These are phyloP conservation scores for Chlorokybus atmophyticus DNA, from an alignment of 139 green algal genomes.

Conservation along the genomic window DNA sequence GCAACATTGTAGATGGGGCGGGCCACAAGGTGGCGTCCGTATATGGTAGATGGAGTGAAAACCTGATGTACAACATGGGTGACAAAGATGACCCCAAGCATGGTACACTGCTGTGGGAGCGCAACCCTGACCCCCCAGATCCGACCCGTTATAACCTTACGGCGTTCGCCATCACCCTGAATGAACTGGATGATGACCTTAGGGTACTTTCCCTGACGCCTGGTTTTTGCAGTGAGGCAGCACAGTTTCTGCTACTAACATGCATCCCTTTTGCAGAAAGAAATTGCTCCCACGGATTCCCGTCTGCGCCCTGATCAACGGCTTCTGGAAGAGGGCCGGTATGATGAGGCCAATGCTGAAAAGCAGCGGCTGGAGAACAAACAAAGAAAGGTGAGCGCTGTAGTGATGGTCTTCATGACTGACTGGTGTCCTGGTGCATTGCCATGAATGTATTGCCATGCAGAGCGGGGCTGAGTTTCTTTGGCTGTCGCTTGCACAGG, in stretches of 20 bases:
- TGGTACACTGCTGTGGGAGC: conserved; percentile 36
- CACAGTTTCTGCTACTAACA: no score
- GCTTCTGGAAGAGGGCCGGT: conserved; percentile 22
- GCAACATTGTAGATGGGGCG: conserved; percentile 14
- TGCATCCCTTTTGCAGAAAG: no score
- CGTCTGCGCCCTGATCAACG: conserved; percentile 32
- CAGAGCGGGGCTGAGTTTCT: background rate
- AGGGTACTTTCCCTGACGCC: conserved; percentile 18
- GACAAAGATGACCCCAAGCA: conserved; percentile 7
- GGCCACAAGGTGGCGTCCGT: conserved; percentile 29
- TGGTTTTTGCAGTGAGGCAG: no score
- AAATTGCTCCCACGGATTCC: conserved; percentile 28
- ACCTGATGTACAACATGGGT: conserved; percentile 32
- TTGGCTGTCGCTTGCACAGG: conserved; percentile 4
- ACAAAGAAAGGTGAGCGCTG: conserved; percentile 21
- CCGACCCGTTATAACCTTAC: conserved; percentile 52
- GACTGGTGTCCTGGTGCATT: background rate
- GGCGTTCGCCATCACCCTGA: conserved; percentile 63
- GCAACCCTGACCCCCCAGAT: conserved; percentile 33
- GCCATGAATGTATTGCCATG: background rate
- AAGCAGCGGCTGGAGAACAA: conserved; percentile 34
- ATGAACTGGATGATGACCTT: conserved; percentile 58
- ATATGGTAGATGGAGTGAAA: conserved; percentile 48
- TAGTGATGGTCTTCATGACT: background rate
- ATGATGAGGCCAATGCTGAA: conserved; percentile 29